A percentile compares a stretch with the other conserved stretches of the same genome.
Evolutionary conservation across 306 rosid species (phyloP).

Genomic region (Malus fusca): DNA sequence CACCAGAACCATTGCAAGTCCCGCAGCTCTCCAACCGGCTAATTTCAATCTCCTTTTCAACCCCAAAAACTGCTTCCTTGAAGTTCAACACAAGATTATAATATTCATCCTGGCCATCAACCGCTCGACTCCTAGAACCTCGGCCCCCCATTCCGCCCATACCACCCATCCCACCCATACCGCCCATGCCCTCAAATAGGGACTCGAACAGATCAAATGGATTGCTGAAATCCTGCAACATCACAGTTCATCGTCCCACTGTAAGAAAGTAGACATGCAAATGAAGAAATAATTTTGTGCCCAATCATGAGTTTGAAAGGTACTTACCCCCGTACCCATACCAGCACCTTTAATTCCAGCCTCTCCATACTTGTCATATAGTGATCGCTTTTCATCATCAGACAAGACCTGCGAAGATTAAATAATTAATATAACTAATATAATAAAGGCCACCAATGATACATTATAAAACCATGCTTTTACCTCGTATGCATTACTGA

Average conservation of each 20-base stretch:
- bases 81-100: conserved; percentile 80
- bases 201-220: conserved; percentile 64
- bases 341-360: conserved; percentile 94
- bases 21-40: conserved; percentile 85
- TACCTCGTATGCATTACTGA: conserved; percentile 96
- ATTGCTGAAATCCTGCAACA: conserved; percentile 54
- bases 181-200: conserved; percentile 46
- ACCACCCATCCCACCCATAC: conserved; percentile 31
- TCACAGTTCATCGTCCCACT: neutral
- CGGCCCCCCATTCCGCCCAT: conserved; percentile 43
- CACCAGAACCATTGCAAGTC: conserved; percentile 89
- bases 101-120: conserved; percentile 58
- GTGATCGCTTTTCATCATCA: conserved; percentile 82
- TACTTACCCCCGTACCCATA: conserved; percentile 81
- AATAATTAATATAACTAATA: neutral
- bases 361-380: conserved; percentile 91
- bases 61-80: conserved; percentile 93
- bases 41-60: conserved; percentile 88
- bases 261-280: conserved; percentile 5
- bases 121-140: conserved; percentile 52
- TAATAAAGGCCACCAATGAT: conserved; percentile 13
- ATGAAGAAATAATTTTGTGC: neutral
- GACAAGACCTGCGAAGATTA: conserved; percentile 72
- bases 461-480: conserved; percentile 7
- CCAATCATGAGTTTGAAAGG: conserved; percentile 4